phyloP scores from a whole-genome alignment of 1,139 yeast genomes.

The Eremothecium cymbalariae region DNA sequence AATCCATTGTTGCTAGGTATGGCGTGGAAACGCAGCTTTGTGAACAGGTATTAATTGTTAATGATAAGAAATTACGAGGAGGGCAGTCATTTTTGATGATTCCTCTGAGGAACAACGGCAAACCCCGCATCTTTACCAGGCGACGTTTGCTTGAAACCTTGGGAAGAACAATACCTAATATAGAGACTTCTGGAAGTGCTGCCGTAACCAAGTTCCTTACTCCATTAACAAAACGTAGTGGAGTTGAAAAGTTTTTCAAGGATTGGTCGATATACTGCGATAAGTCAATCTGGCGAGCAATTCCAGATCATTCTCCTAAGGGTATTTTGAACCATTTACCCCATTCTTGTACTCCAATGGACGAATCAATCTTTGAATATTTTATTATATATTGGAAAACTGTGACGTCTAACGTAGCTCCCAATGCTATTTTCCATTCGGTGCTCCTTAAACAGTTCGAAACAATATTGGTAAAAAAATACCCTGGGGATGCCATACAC shows the following conservation, averaged over 20 bases:
- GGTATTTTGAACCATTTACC: conserved; percentile 6
- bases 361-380: conserved; percentile 9
- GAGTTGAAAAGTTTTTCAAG: conserved; percentile 15
- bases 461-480: conserved; percentile 1
- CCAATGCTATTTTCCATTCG: conserved; percentile 4
- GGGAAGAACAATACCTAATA: conserved; percentile 13
- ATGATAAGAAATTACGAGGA: conserved; percentile 13
- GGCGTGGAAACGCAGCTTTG: conserved; percentile 17
- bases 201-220: conserved; percentile 14
- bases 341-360: conserved; percentile 8
- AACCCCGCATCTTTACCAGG: conserved; percentile 16
- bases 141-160: conserved; percentile 14
- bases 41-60: conserved; percentile 18
- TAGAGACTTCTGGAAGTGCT: conserved; percentile 10
- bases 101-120: conserved; percentile 11
- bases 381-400: conserved; percentile 9
- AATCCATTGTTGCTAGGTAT: conserved; percentile 16
- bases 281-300: conserved; percentile 14
- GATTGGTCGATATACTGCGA: conserved; percentile 15
- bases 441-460: conserved; percentile 3
- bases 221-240: conserved; percentile 12
- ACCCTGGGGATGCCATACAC: conserved; percentile 5
- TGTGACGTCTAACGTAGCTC: conserved; percentile 7
- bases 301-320: conserved; percentile 8
- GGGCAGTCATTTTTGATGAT: conserved; percentile 19